These are phyloP conservation scores for Macrocybe gigantea DNA, from an alignment of 768 basidiomycete genomes.

Conservation along the genomic window DNA sequence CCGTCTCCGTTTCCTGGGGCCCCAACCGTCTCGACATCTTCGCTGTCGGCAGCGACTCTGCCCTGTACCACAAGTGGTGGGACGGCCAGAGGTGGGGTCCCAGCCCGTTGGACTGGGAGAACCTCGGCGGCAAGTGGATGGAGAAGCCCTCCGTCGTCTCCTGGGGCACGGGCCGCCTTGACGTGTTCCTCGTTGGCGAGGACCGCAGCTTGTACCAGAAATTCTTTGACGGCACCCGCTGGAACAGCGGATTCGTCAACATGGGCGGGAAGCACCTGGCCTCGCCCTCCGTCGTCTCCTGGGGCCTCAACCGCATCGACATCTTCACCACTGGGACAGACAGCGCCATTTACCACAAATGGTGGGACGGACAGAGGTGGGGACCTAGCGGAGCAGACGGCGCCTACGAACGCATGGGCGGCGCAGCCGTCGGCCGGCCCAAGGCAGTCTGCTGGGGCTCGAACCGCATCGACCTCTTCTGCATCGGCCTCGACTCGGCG, in stretches of 20 bases:
- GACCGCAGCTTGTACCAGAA: slow-evolving; percentile 1
- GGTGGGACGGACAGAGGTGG: slow-evolving; percentile 6
- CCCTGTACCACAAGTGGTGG: slow-evolving; percentile 9
- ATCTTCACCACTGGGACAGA: slow-evolving; percentile 6
- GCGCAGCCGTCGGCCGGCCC: neutral
- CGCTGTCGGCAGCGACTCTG: slow-evolving; percentile 6
- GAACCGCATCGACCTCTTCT: slow-evolving; percentile 6
- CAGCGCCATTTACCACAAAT: slow-evolving; percentile 7
- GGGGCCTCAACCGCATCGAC: slow-evolving; percentile 3
- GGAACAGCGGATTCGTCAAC: neutral
- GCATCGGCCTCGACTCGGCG: slow-evolving; percentile 3
- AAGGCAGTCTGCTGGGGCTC: slow-evolving; percentile 3
- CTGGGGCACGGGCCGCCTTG: neutral
- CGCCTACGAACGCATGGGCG: slow-evolving; percentile 6
- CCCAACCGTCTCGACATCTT: slow-evolving; percentile 9
- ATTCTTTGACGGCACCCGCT: neutral
- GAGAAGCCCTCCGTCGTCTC: slow-evolving; percentile 7
- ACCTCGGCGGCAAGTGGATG: slow-evolving; percentile 5
- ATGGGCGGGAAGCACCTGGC: slow-evolving; percentile 2
- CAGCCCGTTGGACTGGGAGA: neutral
- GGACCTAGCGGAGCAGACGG: neutral
- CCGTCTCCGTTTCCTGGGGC: slow-evolving; percentile 5
- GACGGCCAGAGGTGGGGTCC: slow-evolving; percentile 6
- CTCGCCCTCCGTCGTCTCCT: neutral
- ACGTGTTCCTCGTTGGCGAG: slow-evolving; percentile 3